Conservation (phyloP, 345 rosid genomes). For the Eucalyptus lansdowneana region DNA sequence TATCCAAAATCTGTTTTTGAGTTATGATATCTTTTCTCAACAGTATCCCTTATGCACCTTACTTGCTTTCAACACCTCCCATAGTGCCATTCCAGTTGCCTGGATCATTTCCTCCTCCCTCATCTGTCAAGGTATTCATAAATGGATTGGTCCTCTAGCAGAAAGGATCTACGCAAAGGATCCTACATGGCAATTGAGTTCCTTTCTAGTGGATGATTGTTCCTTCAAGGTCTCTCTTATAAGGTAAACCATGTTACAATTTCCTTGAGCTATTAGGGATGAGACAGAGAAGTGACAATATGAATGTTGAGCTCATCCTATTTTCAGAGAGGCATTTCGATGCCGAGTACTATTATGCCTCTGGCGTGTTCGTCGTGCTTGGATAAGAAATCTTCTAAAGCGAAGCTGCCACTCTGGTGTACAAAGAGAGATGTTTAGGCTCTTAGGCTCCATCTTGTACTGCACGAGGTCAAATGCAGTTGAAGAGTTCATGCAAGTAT, state of each 20-base stretch:
- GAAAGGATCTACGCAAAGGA: slow-evolving; percentile 31
- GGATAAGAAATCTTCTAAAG: slow-evolving; percentile 40
- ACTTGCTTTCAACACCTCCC: slow-evolving; percentile 33
- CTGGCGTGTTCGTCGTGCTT: slow-evolving; percentile 40
- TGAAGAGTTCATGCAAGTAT: slow-evolving; percentile 25
- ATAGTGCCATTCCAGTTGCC: slow-evolving; percentile 42
- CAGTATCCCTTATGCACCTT: slow-evolving; percentile 40
- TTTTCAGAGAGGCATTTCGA: slow-evolving; percentile 36
- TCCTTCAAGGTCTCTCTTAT: slow-evolving; percentile 19
- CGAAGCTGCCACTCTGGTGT: slow-evolving; percentile 25
- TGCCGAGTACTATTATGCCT: slow-evolving; percentile 27
- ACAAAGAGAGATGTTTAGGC: slow-evolving; percentile 37
- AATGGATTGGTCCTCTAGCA: slow-evolving; percentile 34
- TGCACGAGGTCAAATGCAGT: background rate
- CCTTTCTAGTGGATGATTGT: slow-evolving; percentile 37
- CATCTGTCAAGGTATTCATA: slow-evolving; percentile 15
- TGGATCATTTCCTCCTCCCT: slow-evolving; percentile 34
- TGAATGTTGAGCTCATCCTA: background rate
- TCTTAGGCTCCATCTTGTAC: slow-evolving; percentile 8
- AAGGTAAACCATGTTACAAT: slow-evolving; percentile 12
- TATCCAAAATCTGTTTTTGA: background rate
- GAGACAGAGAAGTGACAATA: background rate
- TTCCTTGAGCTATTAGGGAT: background rate
- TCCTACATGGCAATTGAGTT: slow-evolving; percentile 28
- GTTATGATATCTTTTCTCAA: background rate